Evolutionary conservation across 2,329 filamentous ascomycete species (phyloP).

Genomic region (Sporothrix luriei): DNA sequence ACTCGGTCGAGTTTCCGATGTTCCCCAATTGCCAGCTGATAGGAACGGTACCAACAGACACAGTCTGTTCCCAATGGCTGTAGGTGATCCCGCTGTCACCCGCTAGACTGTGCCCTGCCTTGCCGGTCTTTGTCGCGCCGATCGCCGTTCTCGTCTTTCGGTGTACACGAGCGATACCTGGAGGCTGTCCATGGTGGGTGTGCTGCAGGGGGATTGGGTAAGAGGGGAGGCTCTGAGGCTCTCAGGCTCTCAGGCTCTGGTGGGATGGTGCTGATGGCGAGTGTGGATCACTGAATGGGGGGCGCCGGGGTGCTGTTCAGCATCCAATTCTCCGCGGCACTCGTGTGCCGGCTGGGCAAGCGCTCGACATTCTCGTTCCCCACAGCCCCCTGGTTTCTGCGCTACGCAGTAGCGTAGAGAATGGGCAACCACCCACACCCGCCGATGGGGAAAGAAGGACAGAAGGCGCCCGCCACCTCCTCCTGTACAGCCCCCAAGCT

Average conservation of each 20-base stretch:
- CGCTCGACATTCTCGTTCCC: neutral
- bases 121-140: neutral
- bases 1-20: neutral
- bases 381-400: constrained; percentile 19
- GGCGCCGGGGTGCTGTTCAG: neutral
- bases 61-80: neutral
- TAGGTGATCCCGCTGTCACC: constrained; percentile 17
- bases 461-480: neutral
- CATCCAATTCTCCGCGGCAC: constrained; percentile 16
- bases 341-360: constrained; percentile 12
- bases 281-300: neutral
- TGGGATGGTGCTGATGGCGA: neutral
- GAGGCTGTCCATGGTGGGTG: neutral
- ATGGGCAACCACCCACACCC: neutral
- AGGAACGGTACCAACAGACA: constrained; percentile 1
- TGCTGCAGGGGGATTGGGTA: neutral
- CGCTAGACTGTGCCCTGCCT: constrained; percentile 5
- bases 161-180: constrained; percentile 21
- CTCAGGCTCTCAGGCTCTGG: no score
- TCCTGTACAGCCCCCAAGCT: constrained; percentile 16
- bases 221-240: neutral
- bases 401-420: constrained; percentile 30
- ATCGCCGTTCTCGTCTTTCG: constrained; percentile 14
- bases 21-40: neutral
- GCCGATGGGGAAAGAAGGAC: neutral